Conservation (phyloP, 2,329 filamentous ascomycete genomes). For the Alternaria brassicae region DNA sequence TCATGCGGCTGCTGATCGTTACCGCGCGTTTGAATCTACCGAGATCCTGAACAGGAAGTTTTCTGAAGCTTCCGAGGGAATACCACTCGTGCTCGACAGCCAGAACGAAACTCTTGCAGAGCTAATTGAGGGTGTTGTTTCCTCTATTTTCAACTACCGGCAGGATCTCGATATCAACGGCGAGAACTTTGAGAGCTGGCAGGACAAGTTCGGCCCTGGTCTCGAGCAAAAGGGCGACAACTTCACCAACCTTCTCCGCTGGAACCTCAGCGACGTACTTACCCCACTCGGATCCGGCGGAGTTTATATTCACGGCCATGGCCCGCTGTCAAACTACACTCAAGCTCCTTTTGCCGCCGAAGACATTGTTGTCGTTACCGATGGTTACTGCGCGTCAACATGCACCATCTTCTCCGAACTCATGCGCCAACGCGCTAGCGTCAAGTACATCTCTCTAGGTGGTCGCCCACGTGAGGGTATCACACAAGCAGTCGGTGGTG, state of each 20-base stretch:
- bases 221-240: slow-evolving; percentile 56
- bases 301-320: slow-evolving; percentile 46
- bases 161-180: slow-evolving; percentile 57
- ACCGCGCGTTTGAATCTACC: slow-evolving; percentile 59
- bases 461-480: slow-evolving; percentile 62
- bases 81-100: slow-evolving; percentile 42
- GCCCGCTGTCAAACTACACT: slow-evolving; percentile 53
- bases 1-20: slow-evolving; percentile 59
- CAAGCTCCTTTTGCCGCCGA: slow-evolving; percentile 22
- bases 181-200: slow-evolving; percentile 57
- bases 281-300: slow-evolving; percentile 47
- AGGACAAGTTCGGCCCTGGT: slow-evolving; percentile 56
- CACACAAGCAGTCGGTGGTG: slow-evolving; percentile 67
- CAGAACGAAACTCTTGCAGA: slow-evolving; percentile 49
- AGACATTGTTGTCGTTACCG: slow-evolving; percentile 61
- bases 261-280: slow-evolving; percentile 53
- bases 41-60: slow-evolving; percentile 54
- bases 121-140: slow-evolving; percentile 46
- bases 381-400: slow-evolving; percentile 65
- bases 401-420: slow-evolving; percentile 66
- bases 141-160: slow-evolving; percentile 57
- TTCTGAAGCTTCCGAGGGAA: slow-evolving; percentile 40
- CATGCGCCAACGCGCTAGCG: slow-evolving; percentile 59
- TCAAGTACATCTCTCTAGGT: slow-evolving; percentile 66
- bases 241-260: slow-evolving; percentile 66